Base-by-base conservation (phyloP, 371 early-diverging fungal species). In the Catenaria anguillulae region DNA sequence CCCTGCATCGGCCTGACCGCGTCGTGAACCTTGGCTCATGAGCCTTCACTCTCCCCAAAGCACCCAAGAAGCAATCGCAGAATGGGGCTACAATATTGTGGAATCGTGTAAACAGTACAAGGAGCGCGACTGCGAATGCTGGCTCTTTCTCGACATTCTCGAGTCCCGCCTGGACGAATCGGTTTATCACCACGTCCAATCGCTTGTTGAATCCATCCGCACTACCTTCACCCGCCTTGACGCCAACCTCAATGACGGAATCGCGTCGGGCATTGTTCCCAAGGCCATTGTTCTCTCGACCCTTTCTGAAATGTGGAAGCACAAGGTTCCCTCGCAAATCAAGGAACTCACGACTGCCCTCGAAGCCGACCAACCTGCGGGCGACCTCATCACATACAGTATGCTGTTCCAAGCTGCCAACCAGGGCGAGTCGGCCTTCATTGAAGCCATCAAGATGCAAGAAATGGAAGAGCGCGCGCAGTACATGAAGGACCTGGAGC, bases 231-330 rank as follows among this genome's bases (percentile, higher is more conserved):
- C 29, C 15, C 52, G 52, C 6, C 52, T 50, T 13, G 52, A 50
- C 52, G 52, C 52, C 29, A 50, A 50, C 52, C 29, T 50, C 21
- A 50, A 50, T 31, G 52, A 50, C 52, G 52, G 52, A 13, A 19
- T 50, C 29, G 52, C 52, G 31, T 6, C 52, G 29, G 52, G 52
- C 52, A 26, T 26, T 26, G 29, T 50, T 29, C 29, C 52, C 15
- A 50, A 50, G 19, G 29, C 52, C 2, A 29, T 50, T 10, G 29
- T 50, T 8, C 52, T 50, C 52, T 15, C 8, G 6, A 50, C 52
- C 15, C 52, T 50, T 1, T 17, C 13, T 4, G 52, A 50, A 50
- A 50, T 50, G 29, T 50, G 52, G 52, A 50, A 50, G 17, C 52
- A 50, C 52, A 50, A 50, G 31, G 10, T 23, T 3, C 52, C 52